Evolutionary conservation across 192 early-diverging fungal species (phyloP).

Genomic region (Chytriomyces confervae): DNA sequence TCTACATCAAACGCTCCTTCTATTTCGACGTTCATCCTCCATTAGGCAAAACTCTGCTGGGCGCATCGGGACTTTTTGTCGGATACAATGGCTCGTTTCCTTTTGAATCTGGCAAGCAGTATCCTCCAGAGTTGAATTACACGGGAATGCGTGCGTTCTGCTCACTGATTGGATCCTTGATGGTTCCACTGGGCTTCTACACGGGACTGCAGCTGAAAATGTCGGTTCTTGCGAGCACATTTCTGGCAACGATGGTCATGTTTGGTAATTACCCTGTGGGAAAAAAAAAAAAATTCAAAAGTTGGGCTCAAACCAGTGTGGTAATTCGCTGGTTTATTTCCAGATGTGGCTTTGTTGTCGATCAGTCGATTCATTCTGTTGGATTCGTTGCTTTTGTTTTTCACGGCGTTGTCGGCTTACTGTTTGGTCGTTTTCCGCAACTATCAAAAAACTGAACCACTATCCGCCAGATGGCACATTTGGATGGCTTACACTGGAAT

Average conservation of each 20-base stretch:
- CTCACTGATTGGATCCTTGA: conserved; percentile 83
- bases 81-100: conserved; percentile 86
- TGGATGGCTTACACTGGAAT: conserved; percentile 88
- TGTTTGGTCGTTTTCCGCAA: conserved; percentile 78
- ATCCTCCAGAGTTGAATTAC: conserved; percentile 84
- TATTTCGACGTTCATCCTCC: conserved; percentile 99
- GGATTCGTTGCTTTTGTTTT: conserved; percentile 94
- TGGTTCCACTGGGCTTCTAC: conserved; percentile 88
- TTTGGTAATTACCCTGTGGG: conserved; percentile 57
- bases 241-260: conserved; percentile 80
- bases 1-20: conserved; percentile 92
- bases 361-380: conserved; percentile 93
- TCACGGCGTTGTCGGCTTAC: conserved; percentile 74
- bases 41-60: conserved; percentile 94
- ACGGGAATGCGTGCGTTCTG: conserved; percentile 86
- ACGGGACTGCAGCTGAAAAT: conserved; percentile 82
- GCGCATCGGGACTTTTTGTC: conserved; percentile 78
- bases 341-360: conserved; percentile 73
- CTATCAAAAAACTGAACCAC: conserved; percentile 68
- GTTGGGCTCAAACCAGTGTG: no score
- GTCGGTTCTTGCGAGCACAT: conserved; percentile 65
- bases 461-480: conserved; percentile 85
- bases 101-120: conserved; percentile 79
- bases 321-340: no score
- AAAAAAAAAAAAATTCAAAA: neutral